Conservation (phyloP, 441 rosid genomes). For the Eutrema salsugineum region DNA sequence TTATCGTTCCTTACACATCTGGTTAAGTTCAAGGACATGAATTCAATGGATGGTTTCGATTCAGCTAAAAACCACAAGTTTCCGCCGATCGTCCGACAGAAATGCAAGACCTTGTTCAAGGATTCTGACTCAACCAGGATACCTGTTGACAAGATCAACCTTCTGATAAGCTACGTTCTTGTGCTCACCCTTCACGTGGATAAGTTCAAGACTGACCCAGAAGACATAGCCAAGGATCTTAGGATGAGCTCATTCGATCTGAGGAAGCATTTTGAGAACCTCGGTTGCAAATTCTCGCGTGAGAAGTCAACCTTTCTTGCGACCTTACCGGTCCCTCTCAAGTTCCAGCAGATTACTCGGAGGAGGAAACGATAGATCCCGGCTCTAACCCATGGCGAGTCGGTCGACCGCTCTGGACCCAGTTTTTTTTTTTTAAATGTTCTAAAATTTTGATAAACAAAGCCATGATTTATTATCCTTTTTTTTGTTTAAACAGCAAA, state of each 20-base stretch:
- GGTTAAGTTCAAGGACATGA: constrained; percentile 70
- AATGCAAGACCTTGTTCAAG: constrained; percentile 47
- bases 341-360: constrained; percentile 44
- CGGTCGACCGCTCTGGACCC: too few relatives aligned
- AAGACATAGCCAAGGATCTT: constrained; percentile 74
- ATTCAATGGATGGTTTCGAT: constrained; percentile 45
- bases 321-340: constrained; percentile 63
- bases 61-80: constrained; percentile 59
- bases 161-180: constrained; percentile 70
- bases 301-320: constrained; percentile 40
- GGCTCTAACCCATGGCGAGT: too few relatives aligned
- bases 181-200: constrained; percentile 77
- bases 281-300: constrained; percentile 68
- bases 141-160: constrained; percentile 50
- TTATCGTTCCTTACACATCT: constrained; percentile 69
- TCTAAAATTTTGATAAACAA: too few relatives aligned
- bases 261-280: constrained; percentile 53
- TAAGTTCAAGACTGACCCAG: constrained; percentile 52
- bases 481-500: too few relatives aligned
- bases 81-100: constrained; percentile 55
- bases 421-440: too few relatives aligned
- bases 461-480: too few relatives aligned
- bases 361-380: constrained; percentile 34
- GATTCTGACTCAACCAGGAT: constrained; percentile 39
- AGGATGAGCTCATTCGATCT: constrained; percentile 40